These are phyloP conservation scores for Polytolypa hystricis DNA, from an alignment of 2,329 filamentous ascomycete genomes.

Conservation along the genomic window DNA sequence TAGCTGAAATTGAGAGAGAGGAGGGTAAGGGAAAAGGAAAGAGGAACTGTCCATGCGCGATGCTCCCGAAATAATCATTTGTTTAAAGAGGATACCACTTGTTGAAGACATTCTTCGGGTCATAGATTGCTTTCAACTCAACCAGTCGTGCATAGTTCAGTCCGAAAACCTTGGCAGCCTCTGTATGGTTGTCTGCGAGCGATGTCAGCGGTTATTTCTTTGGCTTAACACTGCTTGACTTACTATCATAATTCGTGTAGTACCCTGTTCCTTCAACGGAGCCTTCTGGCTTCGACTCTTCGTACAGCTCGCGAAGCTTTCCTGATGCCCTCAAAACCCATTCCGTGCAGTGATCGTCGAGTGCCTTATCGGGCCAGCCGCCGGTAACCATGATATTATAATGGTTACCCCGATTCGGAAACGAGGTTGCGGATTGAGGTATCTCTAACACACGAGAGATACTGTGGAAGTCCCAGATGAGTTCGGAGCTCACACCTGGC, in stretches of 20 bases:
- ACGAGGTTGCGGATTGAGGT: background rate
- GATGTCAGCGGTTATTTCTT: background rate
- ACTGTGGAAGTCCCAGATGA: conserved; percentile 1
- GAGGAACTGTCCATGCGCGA: no score
- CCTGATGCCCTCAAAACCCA: no score
- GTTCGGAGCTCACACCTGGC: background rate
- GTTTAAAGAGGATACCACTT: background rate
- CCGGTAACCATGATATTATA: background rate
- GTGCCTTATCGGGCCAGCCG: no score
- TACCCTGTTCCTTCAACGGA: background rate
- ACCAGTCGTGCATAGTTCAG: background rate
- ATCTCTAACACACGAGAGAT: background rate
- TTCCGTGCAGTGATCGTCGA: no score
- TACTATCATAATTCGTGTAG: conserved; percentile 1
- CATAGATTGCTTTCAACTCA: background rate
- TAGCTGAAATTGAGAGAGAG: no score
- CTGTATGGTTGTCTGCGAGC: background rate
- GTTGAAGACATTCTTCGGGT: conserved; percentile 1
- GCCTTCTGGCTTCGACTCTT: background rate
- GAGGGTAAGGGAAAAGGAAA: no score
- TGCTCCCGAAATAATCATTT: no score
- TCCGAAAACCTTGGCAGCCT: background rate
- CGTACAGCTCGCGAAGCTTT: background rate
- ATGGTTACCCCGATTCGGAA: background rate
- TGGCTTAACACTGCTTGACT: background rate